Base-by-base conservation (phyloP, 1,284 basidiomycete species). In the Ceratobasidium sp. region DNA sequence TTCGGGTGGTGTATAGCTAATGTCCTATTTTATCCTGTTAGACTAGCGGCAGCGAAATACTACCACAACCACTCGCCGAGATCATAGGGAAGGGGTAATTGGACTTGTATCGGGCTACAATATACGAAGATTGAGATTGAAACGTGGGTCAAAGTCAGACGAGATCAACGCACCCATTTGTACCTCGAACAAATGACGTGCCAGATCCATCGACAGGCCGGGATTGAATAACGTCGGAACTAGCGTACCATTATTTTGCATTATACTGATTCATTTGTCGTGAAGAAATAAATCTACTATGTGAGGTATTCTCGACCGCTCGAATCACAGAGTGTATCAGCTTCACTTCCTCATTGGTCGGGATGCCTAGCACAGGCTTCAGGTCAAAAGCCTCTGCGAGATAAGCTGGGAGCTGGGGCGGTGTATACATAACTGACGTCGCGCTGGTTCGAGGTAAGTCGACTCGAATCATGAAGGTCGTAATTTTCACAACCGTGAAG, bases 331-430 rank as follows among this genome's bases (percentile, higher is more conserved):
- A 30, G 43, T 61, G 69, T 16, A 71, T 58, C 18, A 23, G 30
- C n/a, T 71, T 61, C 14, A 71, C 57, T 16, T 71, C 46, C 13
- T 52, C 69, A 28, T 71, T 21, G 8, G 28, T 61, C 32, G 69
- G 55, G 2, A 50, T 9, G 5, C 69, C 69, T 9, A 35, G 21
- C 14, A 61, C 38, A 18, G 16, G 21, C 32, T n/a, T 71, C 46
- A 71, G 52, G 7, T 58, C 16, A 43, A 49, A 47, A 1, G 14
- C 28, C 11, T 35, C 30, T 13, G 69, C 28, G 18, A 71, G 46
- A 52, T 50, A 71, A 2, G 44, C 13, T 6, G 69, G 69, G 26
- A 71, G 28, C 21, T n/a, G 13, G 21, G 69, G 69, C 0, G 69
- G 69, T 9, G 35, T 38, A 38, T 38, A 38, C 11, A 11, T 38